These are phyloP conservation scores for Trichoderma gracile DNA, from an alignment of 2,329 filamentous ascomycete species.

Conservation along the genomic window DNA sequence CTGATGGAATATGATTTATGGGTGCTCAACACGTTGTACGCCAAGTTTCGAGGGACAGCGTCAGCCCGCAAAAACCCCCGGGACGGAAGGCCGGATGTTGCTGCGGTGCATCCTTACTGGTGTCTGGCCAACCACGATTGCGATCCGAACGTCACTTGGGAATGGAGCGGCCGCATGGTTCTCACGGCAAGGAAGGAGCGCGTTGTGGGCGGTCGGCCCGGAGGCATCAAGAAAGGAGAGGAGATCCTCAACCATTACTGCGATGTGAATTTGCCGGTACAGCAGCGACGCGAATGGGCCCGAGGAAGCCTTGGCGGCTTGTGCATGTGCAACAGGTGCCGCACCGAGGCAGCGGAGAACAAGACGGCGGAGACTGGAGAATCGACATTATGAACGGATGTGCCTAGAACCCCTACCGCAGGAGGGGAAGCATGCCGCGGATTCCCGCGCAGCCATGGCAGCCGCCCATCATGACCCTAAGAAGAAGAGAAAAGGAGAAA, in stretches of 20 bases:
- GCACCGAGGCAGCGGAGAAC: slow-evolving; percentile 61
- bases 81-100: slow-evolving; percentile 84
- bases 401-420: neutral
- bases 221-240: slow-evolving; percentile 72
- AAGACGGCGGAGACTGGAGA: slow-evolving; percentile 1
- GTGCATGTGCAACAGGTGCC: slow-evolving; percentile 83
- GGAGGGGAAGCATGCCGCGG: neutral
- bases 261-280: slow-evolving; percentile 75
- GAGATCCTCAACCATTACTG: slow-evolving; percentile 96
- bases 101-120: slow-evolving; percentile 93
- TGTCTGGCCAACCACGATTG: slow-evolving; percentile 96
- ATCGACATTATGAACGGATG: slow-evolving; percentile 1
- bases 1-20: slow-evolving; percentile 67
- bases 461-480: neutral
- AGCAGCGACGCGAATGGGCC: slow-evolving; percentile 85
- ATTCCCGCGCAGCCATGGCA: slow-evolving; percentile 19
- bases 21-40: slow-evolving; percentile 88
- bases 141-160: slow-evolving; percentile 92
- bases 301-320: slow-evolving; percentile 81
- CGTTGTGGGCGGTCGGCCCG: slow-evolving; percentile 51
- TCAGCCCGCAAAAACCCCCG: slow-evolving; percentile 76
- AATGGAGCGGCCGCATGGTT: slow-evolving; percentile 80
- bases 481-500: slow-evolving; percentile 4
- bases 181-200: slow-evolving; percentile 63
- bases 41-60: slow-evolving; percentile 90